These are phyloP conservation scores for Aspergillus brasiliensis DNA, from an alignment of 2,329 filamentous ascomycete species.

Conservation along the genomic window DNA sequence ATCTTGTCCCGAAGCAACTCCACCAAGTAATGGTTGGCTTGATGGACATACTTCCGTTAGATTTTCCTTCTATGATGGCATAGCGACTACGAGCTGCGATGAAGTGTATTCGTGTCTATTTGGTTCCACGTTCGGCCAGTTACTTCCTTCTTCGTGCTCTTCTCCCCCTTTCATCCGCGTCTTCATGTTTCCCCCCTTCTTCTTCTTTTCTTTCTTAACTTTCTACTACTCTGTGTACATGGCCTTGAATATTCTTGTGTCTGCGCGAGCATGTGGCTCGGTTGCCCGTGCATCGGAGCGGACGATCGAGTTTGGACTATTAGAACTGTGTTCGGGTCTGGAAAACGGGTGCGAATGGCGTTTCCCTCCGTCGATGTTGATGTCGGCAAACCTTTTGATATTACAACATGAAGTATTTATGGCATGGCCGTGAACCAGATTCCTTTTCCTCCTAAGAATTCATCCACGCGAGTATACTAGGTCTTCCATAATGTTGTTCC, in stretches of 20 bases:
- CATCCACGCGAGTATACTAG: too few relatives aligned
- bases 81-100: slow-evolving; percentile 42
- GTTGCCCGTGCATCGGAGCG: slow-evolving; percentile 30
- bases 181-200: slow-evolving; percentile 16
- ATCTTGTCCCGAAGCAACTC: slow-evolving; percentile 47
- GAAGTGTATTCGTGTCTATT: slow-evolving; percentile 34
- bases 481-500: background rate
- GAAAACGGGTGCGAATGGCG: slow-evolving; percentile 48
- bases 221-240: slow-evolving; percentile 45
- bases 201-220: slow-evolving; percentile 25
- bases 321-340: slow-evolving; percentile 48
- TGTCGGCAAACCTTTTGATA: slow-evolving; percentile 36
- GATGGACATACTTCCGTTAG: slow-evolving; percentile 23
- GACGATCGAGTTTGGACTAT: slow-evolving; percentile 40
- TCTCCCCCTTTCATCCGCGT: slow-evolving; percentile 15
- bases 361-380: slow-evolving; percentile 36
- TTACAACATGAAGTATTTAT: slow-evolving; percentile 37
- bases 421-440: slow-evolving; percentile 28
- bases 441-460: background rate
- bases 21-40: slow-evolving; percentile 36
- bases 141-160: slow-evolving; percentile 22
- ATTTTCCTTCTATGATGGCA: slow-evolving; percentile 35
- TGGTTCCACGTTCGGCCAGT: slow-evolving; percentile 27
- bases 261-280: slow-evolving; percentile 26
- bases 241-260: slow-evolving; percentile 42